phyloP scores from a whole-genome alignment of 495 filamentous ascomycete species.

The Pseudoneurospora amorphoporcata region DNA sequence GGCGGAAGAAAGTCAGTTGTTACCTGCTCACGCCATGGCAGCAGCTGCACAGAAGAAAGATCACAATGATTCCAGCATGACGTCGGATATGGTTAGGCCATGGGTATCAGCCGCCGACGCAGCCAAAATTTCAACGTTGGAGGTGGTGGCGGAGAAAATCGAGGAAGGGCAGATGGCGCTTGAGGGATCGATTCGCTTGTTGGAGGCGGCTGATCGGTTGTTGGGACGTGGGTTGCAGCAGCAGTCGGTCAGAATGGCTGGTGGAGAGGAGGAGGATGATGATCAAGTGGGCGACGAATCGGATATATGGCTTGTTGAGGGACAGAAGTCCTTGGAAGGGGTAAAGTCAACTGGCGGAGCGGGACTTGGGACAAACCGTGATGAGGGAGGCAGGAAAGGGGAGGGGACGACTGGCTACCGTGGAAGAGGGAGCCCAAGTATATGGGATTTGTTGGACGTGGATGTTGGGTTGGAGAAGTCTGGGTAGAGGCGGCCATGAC shows the following conservation, averaged over 20 bases:
- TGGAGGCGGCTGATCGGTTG: conserved; percentile 30
- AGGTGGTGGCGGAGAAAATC: conserved; percentile 37
- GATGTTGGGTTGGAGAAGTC: conserved; percentile 26
- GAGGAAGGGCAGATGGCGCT: conserved; percentile 36
- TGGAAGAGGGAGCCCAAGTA: conserved; percentile 16
- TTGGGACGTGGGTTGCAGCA: conserved; percentile 9
- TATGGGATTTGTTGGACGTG: conserved; percentile 36
- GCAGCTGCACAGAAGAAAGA: conserved; percentile 13
- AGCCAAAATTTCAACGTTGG: conserved; percentile 38
- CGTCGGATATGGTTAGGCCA: conserved; percentile 26
- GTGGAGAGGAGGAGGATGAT: conserved; percentile 9
- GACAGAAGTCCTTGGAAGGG: conserved; percentile 13
- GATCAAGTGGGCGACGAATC: conserved; percentile 12
- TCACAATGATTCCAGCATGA: conserved; percentile 12
- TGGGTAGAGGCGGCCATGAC: background rate
- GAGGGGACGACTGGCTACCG: conserved; percentile 19
- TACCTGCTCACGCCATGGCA: conserved; percentile 50
- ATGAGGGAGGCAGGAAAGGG: conserved; percentile 1
- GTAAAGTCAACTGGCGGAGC: conserved; percentile 11
- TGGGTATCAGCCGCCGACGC: conserved; percentile 43
- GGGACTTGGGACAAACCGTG: conserved; percentile 16
- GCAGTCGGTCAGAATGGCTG: conserved; percentile 4
- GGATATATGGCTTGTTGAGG: conserved; percentile 25
- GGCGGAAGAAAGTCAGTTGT: conserved; percentile 58
- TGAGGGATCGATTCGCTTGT: conserved; percentile 29